Percentiles rank a stretch among this genome's conserved stretches.
These are phyloP conservation scores for Mycena vitilis DNA, from an alignment of 768 basidiomycete genomes.

Conservation along the genomic window DNA sequence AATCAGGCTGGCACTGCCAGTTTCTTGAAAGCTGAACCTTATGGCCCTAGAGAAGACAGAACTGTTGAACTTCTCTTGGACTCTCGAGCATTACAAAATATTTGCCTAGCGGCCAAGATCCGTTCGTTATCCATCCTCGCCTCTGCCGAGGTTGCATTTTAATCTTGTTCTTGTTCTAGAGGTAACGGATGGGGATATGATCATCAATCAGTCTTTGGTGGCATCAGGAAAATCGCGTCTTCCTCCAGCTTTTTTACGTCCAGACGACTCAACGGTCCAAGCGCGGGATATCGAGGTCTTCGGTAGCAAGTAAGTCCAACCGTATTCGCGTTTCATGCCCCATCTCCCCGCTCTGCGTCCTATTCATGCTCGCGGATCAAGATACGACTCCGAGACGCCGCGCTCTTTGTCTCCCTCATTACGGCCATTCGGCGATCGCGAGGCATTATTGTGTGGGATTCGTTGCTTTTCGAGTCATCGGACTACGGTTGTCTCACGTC, in stretches of 20 bases:
- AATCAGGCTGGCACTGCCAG: too few species aligned
- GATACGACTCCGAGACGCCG: too few species aligned
- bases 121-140: too few species aligned
- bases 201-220: constrained; percentile 4
- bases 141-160: too few species aligned
- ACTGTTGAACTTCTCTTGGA: too few species aligned
- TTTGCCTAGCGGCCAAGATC: too few species aligned
- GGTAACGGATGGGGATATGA: constrained; percentile 7
- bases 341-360: too few species aligned
- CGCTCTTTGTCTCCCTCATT: constrained; percentile 5
- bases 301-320: neutral
- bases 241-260: constrained; percentile 17
- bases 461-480: constrained; percentile 23
- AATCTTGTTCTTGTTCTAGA: neutral
- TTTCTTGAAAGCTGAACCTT: too few species aligned
- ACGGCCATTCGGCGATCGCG: constrained; percentile 33
- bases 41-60: too few species aligned
- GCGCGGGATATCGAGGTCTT: constrained; percentile 9
- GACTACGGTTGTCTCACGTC: constrained; percentile 13
- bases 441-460: constrained; percentile 12
- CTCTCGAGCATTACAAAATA: too few species aligned
- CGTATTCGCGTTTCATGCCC: neutral
- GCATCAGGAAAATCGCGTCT: neutral
- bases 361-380: constrained; percentile 6
- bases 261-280: constrained; percentile 7